phyloP scores from a whole-genome alignment of 805 yeast species.

The Candida easanensis region DNA sequence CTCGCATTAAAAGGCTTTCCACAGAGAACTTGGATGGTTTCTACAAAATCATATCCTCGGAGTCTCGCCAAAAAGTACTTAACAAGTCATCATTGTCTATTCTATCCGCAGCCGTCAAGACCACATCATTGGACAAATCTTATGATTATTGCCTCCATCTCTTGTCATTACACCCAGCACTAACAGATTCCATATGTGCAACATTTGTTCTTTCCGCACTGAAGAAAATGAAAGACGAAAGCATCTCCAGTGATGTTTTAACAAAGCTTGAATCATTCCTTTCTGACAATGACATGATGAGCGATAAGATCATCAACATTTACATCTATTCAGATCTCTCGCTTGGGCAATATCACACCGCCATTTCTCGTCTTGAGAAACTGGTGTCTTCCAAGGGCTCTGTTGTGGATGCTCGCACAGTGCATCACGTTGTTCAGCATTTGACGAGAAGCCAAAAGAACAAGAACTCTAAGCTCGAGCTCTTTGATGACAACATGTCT shows the following conservation, averaged over 20 bases:
- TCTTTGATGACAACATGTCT: conserved; percentile 7
- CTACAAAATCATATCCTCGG: conserved; percentile 11
- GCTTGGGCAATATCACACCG: conserved; percentile 9
- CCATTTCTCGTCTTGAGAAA: conserved; percentile 8
- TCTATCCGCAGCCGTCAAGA: conserved; percentile 9
- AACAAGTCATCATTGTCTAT: conserved; percentile 12
- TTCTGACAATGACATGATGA: conserved; percentile 5
- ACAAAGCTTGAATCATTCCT: conserved; percentile 14
- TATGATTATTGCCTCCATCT: conserved; percentile 14
- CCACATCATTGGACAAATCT: conserved; percentile 4
- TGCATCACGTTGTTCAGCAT: conserved; percentile 12
- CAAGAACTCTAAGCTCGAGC: background rate
- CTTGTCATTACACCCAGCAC: conserved; percentile 3
- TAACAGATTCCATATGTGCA: conserved; percentile 6
- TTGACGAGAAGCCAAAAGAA: conserved; percentile 3
- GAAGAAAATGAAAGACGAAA: background rate
- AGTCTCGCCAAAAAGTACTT: conserved; percentile 9
- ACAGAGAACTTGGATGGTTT: conserved; percentile 9
- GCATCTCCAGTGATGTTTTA: conserved; percentile 9
- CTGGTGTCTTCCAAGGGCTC: conserved; percentile 3
- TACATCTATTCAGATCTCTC: conserved; percentile 17
- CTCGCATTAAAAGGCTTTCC: conserved; percentile 11
- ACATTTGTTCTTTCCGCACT: conserved; percentile 8
- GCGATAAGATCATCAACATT: conserved; percentile 11
- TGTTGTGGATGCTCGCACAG: conserved; percentile 7